phyloP scores from a whole-genome alignment of 2,329 filamentous ascomycete species.

The Blastomyces percursus region DNA sequence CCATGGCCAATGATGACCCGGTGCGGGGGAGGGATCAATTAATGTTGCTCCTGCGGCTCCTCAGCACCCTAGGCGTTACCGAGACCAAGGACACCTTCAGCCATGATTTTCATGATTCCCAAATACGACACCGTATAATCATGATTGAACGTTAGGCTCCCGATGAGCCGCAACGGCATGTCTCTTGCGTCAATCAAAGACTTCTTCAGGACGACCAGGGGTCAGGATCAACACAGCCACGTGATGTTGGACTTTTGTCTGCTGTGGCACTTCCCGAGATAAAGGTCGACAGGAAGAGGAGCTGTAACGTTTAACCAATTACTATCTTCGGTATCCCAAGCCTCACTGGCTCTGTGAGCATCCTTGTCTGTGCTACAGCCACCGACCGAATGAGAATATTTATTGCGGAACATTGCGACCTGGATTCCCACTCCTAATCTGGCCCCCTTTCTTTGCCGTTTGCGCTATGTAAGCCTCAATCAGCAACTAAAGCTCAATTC shows the following conservation, averaged over 20 bases:
- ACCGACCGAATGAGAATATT: not conserved
- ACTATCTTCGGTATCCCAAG: not conserved
- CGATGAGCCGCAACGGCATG: slow-evolving; percentile 5
- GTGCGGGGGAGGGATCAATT: not conserved
- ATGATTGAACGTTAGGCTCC: slow-evolving; percentile 2
- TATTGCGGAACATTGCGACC: not conserved
- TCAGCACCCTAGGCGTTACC: not conserved
- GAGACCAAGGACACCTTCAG: not conserved
- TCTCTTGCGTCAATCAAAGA: not conserved
- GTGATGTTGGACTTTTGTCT: not conserved
- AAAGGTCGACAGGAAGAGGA: not conserved
- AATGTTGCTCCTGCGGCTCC: not conserved
- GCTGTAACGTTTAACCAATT: not conserved
- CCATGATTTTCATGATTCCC: slow-evolving; percentile 8
- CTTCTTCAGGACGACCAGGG: not conserved
- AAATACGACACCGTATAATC: slow-evolving; percentile 3
- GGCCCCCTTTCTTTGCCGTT: not conserved
- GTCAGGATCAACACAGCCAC: not conserved
- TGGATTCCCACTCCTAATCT: not conserved
- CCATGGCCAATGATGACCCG: not conserved
- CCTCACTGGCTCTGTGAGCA: not conserved
- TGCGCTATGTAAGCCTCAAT: slow-evolving; percentile 1
- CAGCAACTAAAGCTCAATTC: not conserved
- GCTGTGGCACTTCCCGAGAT: not conserved
- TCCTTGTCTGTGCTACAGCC: not conserved